Percentiles rank a stretch among this genome's conserved stretches.
Conservation (phyloP, 495 filamentous ascomycete species). For the Ascodesmis nigricans region DNA sequence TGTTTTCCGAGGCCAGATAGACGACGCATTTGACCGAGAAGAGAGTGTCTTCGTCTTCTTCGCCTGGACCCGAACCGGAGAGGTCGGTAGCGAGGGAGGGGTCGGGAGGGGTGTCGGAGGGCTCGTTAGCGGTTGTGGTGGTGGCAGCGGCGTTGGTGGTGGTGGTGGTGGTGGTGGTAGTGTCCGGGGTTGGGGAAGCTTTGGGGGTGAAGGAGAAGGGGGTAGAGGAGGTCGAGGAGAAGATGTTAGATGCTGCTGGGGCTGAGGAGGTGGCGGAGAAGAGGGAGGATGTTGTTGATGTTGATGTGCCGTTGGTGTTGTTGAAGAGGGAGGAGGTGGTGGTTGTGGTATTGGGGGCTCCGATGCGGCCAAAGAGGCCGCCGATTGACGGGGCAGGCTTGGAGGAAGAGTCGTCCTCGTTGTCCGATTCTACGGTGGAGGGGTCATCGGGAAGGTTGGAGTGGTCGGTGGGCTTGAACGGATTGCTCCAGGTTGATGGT, state of each 20-base stretch:
- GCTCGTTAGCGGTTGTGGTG: constrained; percentile 1
- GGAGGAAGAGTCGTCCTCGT: constrained; percentile 7
- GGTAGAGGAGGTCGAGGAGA: neutral
- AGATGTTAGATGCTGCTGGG: constrained; percentile 1
- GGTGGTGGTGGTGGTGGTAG: neutral
- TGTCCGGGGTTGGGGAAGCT: neutral
- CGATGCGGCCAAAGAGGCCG: constrained; percentile 14
- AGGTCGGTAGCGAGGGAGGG: constrained; percentile 6
- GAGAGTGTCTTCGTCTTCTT: constrained; percentile 16
- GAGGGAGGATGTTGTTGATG: neutral
- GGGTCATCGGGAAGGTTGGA: constrained; percentile 12
- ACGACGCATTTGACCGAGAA: constrained; percentile 14
- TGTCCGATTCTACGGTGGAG: constrained; percentile 4
- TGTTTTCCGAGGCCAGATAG: constrained; percentile 4
- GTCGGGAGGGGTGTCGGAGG: constrained; percentile 3
- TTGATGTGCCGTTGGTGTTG: neutral
- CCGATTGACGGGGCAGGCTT: constrained; percentile 1
- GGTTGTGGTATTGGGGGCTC: constrained; percentile 12
- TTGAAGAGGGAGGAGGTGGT: constrained; percentile 9
- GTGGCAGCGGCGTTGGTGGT: neutral
- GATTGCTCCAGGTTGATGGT: constrained; percentile 11
- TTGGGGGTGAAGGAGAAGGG: neutral
- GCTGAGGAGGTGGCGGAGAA: neutral
- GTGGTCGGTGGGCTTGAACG: constrained; percentile 8
- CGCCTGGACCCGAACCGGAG: constrained; percentile 13